phyloP scores from a whole-genome alignment of 768 basidiomycete genomes.

The Hemileccinum impolitum region DNA sequence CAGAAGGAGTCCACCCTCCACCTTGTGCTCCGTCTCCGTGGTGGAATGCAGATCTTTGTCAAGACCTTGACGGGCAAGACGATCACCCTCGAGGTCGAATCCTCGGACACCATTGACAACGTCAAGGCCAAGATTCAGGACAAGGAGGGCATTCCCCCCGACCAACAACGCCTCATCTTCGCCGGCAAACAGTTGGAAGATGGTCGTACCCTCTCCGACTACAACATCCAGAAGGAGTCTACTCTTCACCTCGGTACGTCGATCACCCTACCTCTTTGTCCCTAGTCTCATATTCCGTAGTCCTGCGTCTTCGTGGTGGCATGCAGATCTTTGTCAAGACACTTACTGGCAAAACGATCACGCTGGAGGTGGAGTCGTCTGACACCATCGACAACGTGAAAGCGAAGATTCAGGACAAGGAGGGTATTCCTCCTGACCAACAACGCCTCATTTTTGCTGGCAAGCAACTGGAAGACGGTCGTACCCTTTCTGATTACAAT shows the following conservation, averaged over 20 bases:
- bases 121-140: constrained; percentile 93
- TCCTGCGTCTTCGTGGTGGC: constrained; percentile 83
- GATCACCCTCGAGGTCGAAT: constrained; percentile 87
- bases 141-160: constrained; percentile 86
- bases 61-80: constrained; percentile 88
- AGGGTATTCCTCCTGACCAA: constrained; percentile 79
- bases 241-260: constrained; percentile 49
- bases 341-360: constrained; percentile 88
- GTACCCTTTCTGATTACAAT: constrained; percentile 79
- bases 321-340: constrained; percentile 94
- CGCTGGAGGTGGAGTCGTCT: constrained; percentile 87
- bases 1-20: constrained; percentile 96
- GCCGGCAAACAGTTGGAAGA: constrained; percentile 93
- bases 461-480: constrained; percentile 92
- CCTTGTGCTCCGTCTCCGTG: constrained; percentile 83
- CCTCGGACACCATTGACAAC: constrained; percentile 83
- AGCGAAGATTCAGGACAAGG: constrained; percentile 79
- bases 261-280: rapidly evolving
- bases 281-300: constrained; percentile 24
- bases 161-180: constrained; percentile 88
- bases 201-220: constrained; percentile 85
- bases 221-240: constrained; percentile 89
- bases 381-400: constrained; percentile 93
- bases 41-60: constrained; percentile 85
- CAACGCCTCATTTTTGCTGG: constrained; percentile 92